Base-by-base conservation (phyloP, 2,329 filamentous ascomycete genomes). In the Elsinoe batatas region DNA sequence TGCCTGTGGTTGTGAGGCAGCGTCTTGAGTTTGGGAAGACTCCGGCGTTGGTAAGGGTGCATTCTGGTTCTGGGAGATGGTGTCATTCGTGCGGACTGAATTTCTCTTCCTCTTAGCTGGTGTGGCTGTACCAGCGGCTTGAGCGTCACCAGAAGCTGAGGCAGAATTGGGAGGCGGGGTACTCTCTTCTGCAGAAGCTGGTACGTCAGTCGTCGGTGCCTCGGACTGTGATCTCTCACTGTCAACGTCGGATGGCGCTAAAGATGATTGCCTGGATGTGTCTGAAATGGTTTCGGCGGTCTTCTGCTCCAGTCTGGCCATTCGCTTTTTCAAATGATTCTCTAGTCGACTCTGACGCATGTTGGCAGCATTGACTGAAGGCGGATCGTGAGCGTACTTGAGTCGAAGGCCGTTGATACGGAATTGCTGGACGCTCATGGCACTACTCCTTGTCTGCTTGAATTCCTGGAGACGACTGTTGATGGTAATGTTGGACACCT, bases 381-480 rank as follows among this genome's bases (percentile, higher is more conserved):
- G 93, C 0, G 93, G 93, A 62, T 95, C 88, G 60, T 88, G 84
- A 20, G 79, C 73, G 20, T 84, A 83, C 63, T 91, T 87, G 17
- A 90, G 69, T 13, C 64, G 64, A 58, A 87, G 84, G 57, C 85
- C 84, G 51, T 81, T 76, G 59, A 82, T 79, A 47, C 87, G 77
- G 64, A 95, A 95, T 64, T 96, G 85, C 59, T 91, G 85, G 17
- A 98, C 87, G 0, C 89, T 93, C 70, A 97, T 79, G 51, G 82
- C 81, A 61, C 89, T 89, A 58, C 86, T 90, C 60, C 88, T 86
- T 0, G 91, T 95, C 32, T 84, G 80, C 60, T 88, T 89, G 72
- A 97, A 98, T 67, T 98, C 93, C 61, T 91, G 84, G 8, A 98
- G 75, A 59, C 93, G 89, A 67, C 91, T 88, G 65, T 90, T 87